Percentiles rank a stretch among this genome's conserved stretches.
phyloP scores from a whole-genome alignment of 495 filamentous ascomycete species.

The Pseudotulostoma volvatum region DNA sequence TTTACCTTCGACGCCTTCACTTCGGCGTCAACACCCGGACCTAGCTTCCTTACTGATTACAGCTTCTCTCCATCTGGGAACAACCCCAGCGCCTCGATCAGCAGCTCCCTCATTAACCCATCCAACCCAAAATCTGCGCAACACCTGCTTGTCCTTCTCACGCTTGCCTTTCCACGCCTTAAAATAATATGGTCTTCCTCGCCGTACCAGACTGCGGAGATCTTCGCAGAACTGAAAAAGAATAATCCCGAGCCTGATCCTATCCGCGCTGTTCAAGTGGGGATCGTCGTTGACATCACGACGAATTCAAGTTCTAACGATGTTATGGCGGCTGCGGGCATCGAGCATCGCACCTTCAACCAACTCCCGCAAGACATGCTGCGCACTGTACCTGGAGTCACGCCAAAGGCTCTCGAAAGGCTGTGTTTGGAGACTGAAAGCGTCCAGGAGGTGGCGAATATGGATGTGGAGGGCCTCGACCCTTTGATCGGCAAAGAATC shows the following conservation, averaged over 20 bases:
- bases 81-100: constrained; percentile 33
- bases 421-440: constrained; percentile 58
- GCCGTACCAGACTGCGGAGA: constrained; percentile 93
- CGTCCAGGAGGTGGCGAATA: constrained; percentile 73
- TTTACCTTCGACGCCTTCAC: constrained; percentile 93
- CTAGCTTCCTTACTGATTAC: constrained; percentile 34
- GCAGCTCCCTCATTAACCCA: constrained; percentile 25
- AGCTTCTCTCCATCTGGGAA: constrained; percentile 49
- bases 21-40: constrained; percentile 18
- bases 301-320: constrained; percentile 38
- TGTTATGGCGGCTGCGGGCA: constrained; percentile 39
- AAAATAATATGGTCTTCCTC: constrained; percentile 86
- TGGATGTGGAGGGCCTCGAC: constrained; percentile 55
- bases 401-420: constrained; percentile 51
- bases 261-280: constrained; percentile 65
- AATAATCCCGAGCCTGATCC: constrained; percentile 82
- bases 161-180: constrained; percentile 77
- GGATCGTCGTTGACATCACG: constrained; percentile 44
- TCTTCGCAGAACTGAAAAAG: constrained; percentile 85
- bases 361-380: constrained; percentile 76
- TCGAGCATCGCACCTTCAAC: constrained; percentile 40
- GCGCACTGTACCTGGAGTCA: constrained; percentile 71
- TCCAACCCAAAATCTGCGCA: constrained; percentile 57
- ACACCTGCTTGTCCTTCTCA: constrained; percentile 80
- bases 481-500: constrained; percentile 64